Evolutionary conservation across 2,329 filamentous ascomycete genomes (phyloP), one percentile per base, ranked within the genome.

Genomic region (Lecanicillium sp.): DNA sequence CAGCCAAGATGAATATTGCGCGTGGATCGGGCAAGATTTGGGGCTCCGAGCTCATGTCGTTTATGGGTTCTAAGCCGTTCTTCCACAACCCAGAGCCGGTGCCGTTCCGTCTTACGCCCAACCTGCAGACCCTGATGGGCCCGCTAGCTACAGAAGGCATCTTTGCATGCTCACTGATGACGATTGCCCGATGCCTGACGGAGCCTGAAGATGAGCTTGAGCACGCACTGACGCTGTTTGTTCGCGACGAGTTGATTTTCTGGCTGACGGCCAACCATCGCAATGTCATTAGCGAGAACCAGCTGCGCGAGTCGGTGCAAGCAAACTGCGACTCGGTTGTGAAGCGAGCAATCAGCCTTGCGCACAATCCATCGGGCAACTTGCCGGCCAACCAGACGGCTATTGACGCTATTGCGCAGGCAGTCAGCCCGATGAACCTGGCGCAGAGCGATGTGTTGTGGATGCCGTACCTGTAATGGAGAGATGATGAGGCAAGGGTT

Each of bases 71-170:
- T 15, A 88, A 90, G 58, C 86, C 92, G 0, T 81, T 87, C 61
- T 95, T 98, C 71, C 84, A 90, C 60, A 96, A 96, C 63, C 83
- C 83, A 3, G 92, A 99, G 63, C 83, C 87, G 9, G 92, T 98
- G 35, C 92, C 92, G 3, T 98, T 98, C 84, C 85, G 92, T 28
- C 76, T 98, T 29, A 96, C 90, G 18, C 92, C 92, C 36, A 98
- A 96, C 58, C 71, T 99, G 40, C 92, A 98, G 65, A 89, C 84
- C 1, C 71, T 98, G 31, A 94, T 99, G 83, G 94, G 94, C 3
- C 92, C 94, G 4, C 75, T 98, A 49, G 88, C 90, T 11, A 92
- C 88, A 3, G 92, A 99, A 60, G 92, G 92, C 43, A 94, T 98
- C 57, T 98, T 94, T 61, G 84, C 85, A n/a, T 86, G 85, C 51